Evolutionary conservation across 2,329 filamentous ascomycete species (phyloP), one percentile per base, ranked within the genome.

Genomic region (Clarireedia hainanense): DNA sequence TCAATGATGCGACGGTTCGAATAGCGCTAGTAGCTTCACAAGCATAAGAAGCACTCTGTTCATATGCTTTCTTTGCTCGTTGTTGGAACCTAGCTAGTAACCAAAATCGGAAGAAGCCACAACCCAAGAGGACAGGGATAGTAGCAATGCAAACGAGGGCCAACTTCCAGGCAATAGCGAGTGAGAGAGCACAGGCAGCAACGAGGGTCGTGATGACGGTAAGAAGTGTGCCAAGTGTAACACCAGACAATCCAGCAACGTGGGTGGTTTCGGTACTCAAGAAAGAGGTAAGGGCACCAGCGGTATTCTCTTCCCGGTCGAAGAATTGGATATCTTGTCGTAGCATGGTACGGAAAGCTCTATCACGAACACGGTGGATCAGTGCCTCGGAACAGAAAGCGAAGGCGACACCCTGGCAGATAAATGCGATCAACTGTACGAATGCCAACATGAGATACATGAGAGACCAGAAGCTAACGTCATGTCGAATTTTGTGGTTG

Each of bases 11-110:
- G 9, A 97, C 91, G 2, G 94, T 97, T 51, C 92, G 87, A 63
- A 97, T 96, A 6, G 91, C 88, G 2, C 89, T 91, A 34, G 95
- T 95, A 45, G 91, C 91, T 71, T 99, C 94, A 47, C 91, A 94
- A 10, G 94, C 94, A 68, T 88, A 95, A 55, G 85, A 86, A 6
- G 92, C 92, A 57, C 89, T 92, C 56, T 80, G 75, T 67, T 89
- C 80, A 68, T 97, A 91, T 4, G 89, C 85, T 61, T 78, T 77
- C 75, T 94, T 95, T 1, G 90, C 85, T 24, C 88, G 86, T 39
- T 78, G 79, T 73, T 89, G 88, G 75, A 90, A 96, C 61, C 83
- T 80, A 1, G 89, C 84, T 23, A 95, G 79, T 73, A 94, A 85
- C 72, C 83, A 91, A 73, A 96, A 95, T 3, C 91, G 84, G 71